Conservation (phyloP, 768 basidiomycete species). For the Boletus subparvulus region DNA sequence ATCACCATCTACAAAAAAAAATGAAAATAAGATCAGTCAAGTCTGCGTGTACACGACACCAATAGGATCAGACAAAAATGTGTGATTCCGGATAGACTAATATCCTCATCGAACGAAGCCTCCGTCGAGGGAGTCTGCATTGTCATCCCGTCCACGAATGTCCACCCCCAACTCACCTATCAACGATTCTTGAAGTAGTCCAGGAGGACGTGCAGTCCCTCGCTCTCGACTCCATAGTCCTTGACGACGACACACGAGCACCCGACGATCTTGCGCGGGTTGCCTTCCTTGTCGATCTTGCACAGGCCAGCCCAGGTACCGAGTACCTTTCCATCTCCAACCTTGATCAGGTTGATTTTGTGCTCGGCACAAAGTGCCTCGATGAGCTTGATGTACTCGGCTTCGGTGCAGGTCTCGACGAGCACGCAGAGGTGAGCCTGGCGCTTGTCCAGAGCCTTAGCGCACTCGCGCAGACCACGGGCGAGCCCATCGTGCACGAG, state of each 20-base stretch:
- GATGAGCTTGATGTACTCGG: slow-evolving; percentile 99
- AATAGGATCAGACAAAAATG: slow-evolving; percentile 55
- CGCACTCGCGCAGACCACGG: slow-evolving; percentile 94
- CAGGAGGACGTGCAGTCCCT: slow-evolving; percentile 90
- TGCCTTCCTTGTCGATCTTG: slow-evolving; percentile 99
- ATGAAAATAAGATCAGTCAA: slow-evolving; percentile 9
- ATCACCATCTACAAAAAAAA: slow-evolving; percentile 7
- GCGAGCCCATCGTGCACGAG: slow-evolving; percentile 98
- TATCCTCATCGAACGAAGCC: slow-evolving; percentile 63
- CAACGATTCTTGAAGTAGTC: slow-evolving; percentile 95
- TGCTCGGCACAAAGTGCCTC: slow-evolving; percentile 99
- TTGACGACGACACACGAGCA: slow-evolving; percentile 96
- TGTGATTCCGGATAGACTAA: slow-evolving; percentile 31
- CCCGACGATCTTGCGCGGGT: slow-evolving; percentile 92
- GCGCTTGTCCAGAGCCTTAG: slow-evolving; percentile 98
- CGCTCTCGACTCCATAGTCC: slow-evolving; percentile 93
- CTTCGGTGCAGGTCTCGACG: slow-evolving; percentile 98
- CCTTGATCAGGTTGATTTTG: slow-evolving; percentile 99
- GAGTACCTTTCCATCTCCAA: slow-evolving; percentile 95
- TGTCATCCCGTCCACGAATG: slow-evolving; percentile 58
- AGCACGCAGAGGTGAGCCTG: slow-evolving; percentile 98
- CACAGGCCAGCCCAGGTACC: slow-evolving; percentile 98
- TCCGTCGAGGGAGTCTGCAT: slow-evolving; percentile 93
- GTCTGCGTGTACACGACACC: neutral
- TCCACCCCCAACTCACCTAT: slow-evolving; percentile 40